Evolutionary conservation across 495 filamentous ascomycete species (phyloP), one percentile per base, ranked within the genome.

Genomic region (Xylaria acuta): DNA sequence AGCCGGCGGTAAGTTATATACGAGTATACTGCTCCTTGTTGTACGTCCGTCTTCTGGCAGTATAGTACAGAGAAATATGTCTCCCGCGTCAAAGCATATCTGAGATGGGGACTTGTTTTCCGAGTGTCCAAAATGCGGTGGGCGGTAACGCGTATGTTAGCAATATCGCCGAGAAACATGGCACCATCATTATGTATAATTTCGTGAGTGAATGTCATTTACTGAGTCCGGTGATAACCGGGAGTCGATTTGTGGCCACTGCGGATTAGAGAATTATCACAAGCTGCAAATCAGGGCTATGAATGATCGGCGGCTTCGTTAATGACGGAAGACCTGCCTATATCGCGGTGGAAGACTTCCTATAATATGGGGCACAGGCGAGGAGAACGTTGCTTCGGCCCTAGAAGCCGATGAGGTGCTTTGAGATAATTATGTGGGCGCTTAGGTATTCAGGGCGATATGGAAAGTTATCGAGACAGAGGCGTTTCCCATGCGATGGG

Each of bases 381-480:
- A 59, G 27, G 2, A 47, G 11, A 41, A 49, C n/a, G 40, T 25
- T 34, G 1, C 27, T 69, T 69, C 67, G 67, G 67, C 67, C 67
- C 67, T 69, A 18, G 16, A 16, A 62, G 53, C 67, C 67, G 67
- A 62, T 14, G 30, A 27, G 32, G 7, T 18, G 34, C 38, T 22
- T 49, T 5, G 25, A 27, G 25, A 36, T 62, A 59, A 34, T 34
- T 27, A 60, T 45, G 67, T 59, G 40, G 20, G 53, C 49, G 12
- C 47, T 41, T 27, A 56, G 49, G n/a, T 27, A 14, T 41, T 27
- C 30, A 67, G 27, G 30, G 18, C 3, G 12, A 30, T 32, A 40
- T 25, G 49, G 4, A 30, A 34, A 20, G 34, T 43, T n/a, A 49
- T 27, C 56, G 22, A 27, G 65, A 12, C 16, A n/a, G 11, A 51